These are phyloP conservation scores for Pseudotulostoma volvatum DNA, from an alignment of 495 filamentous ascomycete genomes.

Conservation along the genomic window DNA sequence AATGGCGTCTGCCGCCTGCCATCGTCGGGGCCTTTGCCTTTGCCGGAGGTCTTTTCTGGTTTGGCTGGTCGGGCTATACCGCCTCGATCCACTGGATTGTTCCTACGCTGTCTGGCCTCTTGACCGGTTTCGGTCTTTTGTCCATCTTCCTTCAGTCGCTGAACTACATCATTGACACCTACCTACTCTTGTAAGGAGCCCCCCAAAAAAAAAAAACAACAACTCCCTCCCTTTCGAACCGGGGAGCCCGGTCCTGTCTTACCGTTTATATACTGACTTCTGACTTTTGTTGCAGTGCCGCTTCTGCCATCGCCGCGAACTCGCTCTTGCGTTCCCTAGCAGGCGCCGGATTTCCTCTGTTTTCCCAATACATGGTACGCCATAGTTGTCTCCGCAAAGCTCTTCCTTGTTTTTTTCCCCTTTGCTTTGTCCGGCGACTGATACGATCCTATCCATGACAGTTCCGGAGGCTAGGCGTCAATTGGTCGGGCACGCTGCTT, in stretches of 20 bases:
- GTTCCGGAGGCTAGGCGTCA: conserved; percentile 55
- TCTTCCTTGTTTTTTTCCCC: too few relatives aligned
- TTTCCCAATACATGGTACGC: conserved; percentile 53
- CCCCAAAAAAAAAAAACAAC: too few relatives aligned
- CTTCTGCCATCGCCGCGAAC: conserved; percentile 78
- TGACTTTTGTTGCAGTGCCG: conserved; percentile 33
- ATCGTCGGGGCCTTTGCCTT: conserved; percentile 66
- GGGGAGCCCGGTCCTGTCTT: too few relatives aligned
- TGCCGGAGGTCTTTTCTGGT: conserved; percentile 66
- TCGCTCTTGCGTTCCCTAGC: conserved; percentile 69
- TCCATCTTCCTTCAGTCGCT: conserved; percentile 69
- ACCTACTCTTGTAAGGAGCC: conserved; percentile 75
- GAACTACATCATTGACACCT: conserved; percentile 78
- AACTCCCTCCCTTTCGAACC: too few relatives aligned
- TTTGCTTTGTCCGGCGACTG: too few relatives aligned
- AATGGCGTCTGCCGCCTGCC: conserved; percentile 70
- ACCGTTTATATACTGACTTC: too few relatives aligned
- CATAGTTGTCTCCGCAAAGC: too few relatives aligned
- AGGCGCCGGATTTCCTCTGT: conserved; percentile 69
- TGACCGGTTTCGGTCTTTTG: conserved; percentile 48
- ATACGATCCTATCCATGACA: too few relatives aligned
- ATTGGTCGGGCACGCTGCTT: conserved; percentile 61
- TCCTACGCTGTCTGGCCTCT: conserved; percentile 53
- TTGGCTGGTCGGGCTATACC: conserved; percentile 61
- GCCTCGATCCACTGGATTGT: conserved; percentile 63